Percentiles rank a stretch among this genome's conserved stretches.
phyloP scores from a whole-genome alignment of 2,329 filamentous ascomycete genomes.

The Aspergillus versicolor region DNA sequence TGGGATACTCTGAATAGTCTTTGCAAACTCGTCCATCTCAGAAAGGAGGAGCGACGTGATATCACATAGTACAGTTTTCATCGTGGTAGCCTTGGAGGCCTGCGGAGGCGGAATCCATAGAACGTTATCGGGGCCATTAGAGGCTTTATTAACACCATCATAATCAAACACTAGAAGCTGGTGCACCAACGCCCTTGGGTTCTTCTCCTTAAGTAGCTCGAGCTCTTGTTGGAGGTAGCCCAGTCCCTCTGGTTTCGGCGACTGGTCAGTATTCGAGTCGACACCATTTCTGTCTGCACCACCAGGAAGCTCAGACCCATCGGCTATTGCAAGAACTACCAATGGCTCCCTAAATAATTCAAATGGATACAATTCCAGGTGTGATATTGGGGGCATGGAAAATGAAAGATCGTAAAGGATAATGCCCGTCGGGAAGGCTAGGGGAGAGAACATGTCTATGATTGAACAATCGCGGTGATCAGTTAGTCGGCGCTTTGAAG shows the following conservation, averaged over 20 bases:
- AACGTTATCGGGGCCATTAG: constrained; percentile 61
- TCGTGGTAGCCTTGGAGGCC: constrained; percentile 71
- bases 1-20: constrained; percentile 69
- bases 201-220: constrained; percentile 68
- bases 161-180: constrained; percentile 80
- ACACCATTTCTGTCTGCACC: constrained; percentile 13
- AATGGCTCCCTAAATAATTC: constrained; percentile 86
- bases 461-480: constrained; percentile 8
- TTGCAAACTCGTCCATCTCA: constrained; percentile 73
- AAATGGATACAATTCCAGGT: constrained; percentile 79
- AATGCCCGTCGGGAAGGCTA: constrained; percentile 80
- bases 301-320: constrained; percentile 67
- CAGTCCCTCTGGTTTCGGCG: constrained; percentile 39
- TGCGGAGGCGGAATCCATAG: constrained; percentile 67
- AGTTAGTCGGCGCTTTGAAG: constrained; percentile 18
- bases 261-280: constrained; percentile 23
- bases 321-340: constrained; percentile 78
- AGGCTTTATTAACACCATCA: constrained; percentile 54
- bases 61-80: constrained; percentile 78
- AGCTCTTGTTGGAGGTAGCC: constrained; percentile 59
- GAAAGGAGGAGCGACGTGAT: constrained; percentile 71
- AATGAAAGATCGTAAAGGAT: constrained; percentile 87
- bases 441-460: constrained; percentile 87
- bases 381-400: constrained; percentile 74
- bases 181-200: constrained; percentile 74